Conservation (phyloP, 1,284 basidiomycete species). For the Cutaneotrichosporon sp. region DNA sequence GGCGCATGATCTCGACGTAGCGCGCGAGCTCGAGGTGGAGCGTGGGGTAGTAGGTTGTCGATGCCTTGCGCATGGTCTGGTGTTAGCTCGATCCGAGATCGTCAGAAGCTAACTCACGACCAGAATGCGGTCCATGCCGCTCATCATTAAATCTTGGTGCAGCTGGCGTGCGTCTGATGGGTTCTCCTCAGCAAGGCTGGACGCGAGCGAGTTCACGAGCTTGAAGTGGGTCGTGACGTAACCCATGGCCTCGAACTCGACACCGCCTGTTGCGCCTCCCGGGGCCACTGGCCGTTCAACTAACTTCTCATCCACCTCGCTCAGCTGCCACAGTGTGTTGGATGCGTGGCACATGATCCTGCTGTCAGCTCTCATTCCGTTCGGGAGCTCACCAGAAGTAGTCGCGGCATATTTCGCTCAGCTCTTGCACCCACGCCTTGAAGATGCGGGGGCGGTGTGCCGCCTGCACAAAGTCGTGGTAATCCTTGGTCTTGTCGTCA, state of each 20-base stretch:
- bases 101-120: conserved; percentile 41
- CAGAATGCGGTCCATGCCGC: conserved; percentile 68
- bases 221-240: conserved; percentile 85
- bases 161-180: conserved; percentile 68
- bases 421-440: conserved; percentile 85
- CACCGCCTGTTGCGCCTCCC: conserved; percentile 96
- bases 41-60: conserved; percentile 84
- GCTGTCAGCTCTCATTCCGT: neutral
- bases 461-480: conserved; percentile 84
- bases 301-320: conserved; percentile 73
- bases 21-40: conserved; percentile 86
- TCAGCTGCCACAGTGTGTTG: conserved; percentile 82
- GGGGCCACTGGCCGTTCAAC: conserved; percentile 92
- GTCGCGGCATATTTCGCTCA: conserved; percentile 85
- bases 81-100: conserved; percentile 8
- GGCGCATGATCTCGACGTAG: conserved; percentile 65
- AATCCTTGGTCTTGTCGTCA: conserved; percentile 43
- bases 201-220: conserved; percentile 73
- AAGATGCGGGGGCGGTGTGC: conserved; percentile 80
- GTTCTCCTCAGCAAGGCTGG: conserved; percentile 63
- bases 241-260: conserved; percentile 94
- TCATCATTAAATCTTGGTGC: conserved; percentile 79
- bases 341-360: conserved; percentile 93
- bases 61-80: conserved; percentile 88
- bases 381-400: conserved; percentile 72